phyloP scores from a whole-genome alignment of 2,329 filamentous ascomycete species.

The Diaporthe vaccinii region DNA sequence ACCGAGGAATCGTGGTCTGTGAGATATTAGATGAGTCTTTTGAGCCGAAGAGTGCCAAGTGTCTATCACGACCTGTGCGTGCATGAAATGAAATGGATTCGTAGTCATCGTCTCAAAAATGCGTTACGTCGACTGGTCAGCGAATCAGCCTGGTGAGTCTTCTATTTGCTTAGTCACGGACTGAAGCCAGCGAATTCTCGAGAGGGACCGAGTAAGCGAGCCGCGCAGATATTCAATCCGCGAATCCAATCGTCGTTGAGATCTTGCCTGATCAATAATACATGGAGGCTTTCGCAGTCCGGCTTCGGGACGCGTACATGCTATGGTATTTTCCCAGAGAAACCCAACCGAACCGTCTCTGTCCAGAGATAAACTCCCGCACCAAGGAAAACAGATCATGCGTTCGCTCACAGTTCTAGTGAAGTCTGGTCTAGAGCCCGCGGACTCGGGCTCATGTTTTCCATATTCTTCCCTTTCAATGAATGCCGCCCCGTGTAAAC shows the following conservation, averaged over 20 bases:
- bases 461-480: neutral
- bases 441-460: neutral
- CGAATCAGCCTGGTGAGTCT: neutral
- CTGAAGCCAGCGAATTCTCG: neutral
- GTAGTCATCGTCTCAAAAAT: too few species aligned
- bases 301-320: constrained; percentile 33
- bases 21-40: neutral
- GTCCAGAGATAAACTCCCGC: constrained; percentile 16
- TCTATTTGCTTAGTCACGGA: neutral
- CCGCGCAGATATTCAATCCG: neutral
- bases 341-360: constrained; percentile 7
- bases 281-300: constrained; percentile 33
- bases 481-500: neutral
- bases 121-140: too few species aligned
- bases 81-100: neutral
- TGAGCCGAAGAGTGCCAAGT: neutral
- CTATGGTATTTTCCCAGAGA: constrained; percentile 3
- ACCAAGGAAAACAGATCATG: constrained; percentile 8
- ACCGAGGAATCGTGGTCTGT: neutral
- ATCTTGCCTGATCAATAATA: constrained; percentile 18
- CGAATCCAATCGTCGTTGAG: constrained; percentile 14
- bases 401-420: constrained; percentile 19
- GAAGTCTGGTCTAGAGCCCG: constrained; percentile 1
- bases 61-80: neutral
- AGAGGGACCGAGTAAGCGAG: neutral